Evolutionary conservation across 805 yeast species (phyloP), one percentile per base, ranked within the genome.

Genomic region (Cyberlindnera veronae): DNA sequence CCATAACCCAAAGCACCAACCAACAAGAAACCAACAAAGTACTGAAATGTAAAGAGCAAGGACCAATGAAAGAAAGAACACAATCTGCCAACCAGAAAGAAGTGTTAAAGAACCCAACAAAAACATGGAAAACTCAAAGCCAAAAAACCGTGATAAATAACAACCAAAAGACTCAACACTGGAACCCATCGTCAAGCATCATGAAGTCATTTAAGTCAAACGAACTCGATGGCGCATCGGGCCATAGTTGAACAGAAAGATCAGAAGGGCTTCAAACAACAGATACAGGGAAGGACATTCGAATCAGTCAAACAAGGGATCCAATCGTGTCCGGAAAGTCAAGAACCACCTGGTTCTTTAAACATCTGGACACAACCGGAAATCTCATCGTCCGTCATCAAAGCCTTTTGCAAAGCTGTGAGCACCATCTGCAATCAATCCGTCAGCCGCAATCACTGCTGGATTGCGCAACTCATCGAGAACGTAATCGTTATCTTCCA

Each of bases 391-490:
- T 8, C 30, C 6, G 19, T 6, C 14, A 11, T 10, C 17, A 18
- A 8, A 17, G 8, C 34, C 10, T 11, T 11, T 17, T 18, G 17
- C 11, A 18, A 14, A 36, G 24, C 26, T 22, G 28, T 33, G 42
- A 39, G 38, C 38, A 12, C 32, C 22, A 15, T 23, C 32, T 32
- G 12, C 22, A 29, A 7, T 18, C 21, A 29, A 29, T 37, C 19
- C 23, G 16, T 43, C 39, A 48, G 39, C 50, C 45, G 67, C 61
- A 62, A 66, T 63, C 70, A 53, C 70, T 58, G 60, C 70, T 66
- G 70, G 69, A 66, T 66, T 63, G 63, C 70, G 69, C 70, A 65
- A 64, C 64, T 63, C 65, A 57, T 61, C 68, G 55, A 63, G 59
- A 41, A 51, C 67, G 51, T 52, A 57, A 44, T 62, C 60, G 53